These are phyloP conservation scores for Fusarium metavorans DNA, from an alignment of 2,329 filamentous ascomycete species.

Conservation along the genomic window DNA sequence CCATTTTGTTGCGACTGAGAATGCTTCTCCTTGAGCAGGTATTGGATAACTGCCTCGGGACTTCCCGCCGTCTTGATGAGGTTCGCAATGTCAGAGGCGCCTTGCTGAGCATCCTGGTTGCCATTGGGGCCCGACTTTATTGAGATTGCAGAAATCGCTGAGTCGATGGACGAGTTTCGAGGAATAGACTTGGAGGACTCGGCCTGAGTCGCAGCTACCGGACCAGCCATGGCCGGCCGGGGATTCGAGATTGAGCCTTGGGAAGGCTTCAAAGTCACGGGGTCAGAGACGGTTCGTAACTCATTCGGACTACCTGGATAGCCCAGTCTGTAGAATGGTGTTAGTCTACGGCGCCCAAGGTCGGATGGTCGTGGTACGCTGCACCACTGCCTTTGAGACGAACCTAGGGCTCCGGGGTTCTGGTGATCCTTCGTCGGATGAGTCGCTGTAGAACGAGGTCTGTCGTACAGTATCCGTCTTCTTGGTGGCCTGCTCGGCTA, in stretches of 20 bases:
- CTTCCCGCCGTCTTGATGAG: slow-evolving; percentile 89
- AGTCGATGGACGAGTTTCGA: slow-evolving; percentile 91
- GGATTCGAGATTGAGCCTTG: slow-evolving; percentile 54
- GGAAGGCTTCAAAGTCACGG: slow-evolving; percentile 57
- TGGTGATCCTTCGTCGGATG: slow-evolving; percentile 51
- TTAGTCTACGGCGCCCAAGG: slow-evolving; percentile 21
- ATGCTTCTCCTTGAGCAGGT: slow-evolving; percentile 91
- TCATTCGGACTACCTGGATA: slow-evolving; percentile 60
- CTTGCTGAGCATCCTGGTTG: slow-evolving; percentile 69
- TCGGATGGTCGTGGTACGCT: background rate
- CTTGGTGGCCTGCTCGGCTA: slow-evolving; percentile 26
- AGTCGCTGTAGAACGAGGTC: slow-evolving; percentile 53
- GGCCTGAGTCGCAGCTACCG: slow-evolving; percentile 55
- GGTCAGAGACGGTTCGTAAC: slow-evolving; percentile 58
- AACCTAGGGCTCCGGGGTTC: slow-evolving; percentile 50
- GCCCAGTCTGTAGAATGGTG: slow-evolving; percentile 40
- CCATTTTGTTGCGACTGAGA: slow-evolving; percentile 89
- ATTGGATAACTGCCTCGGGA: slow-evolving; percentile 87
- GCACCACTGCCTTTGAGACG: slow-evolving; percentile 31
- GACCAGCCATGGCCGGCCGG: slow-evolving; percentile 61
- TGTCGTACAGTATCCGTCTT: slow-evolving; percentile 33
- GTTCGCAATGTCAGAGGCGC: slow-evolving; percentile 79
- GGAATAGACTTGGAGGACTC: slow-evolving; percentile 59
- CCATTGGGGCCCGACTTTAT: slow-evolving; percentile 66
- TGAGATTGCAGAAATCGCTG: slow-evolving; percentile 85